A percentile compares a stretch with the other conserved stretches of the same genome.
These are phyloP conservation scores for Rubia balearica DNA, from an alignment of 305 asterid genomes.

Conservation along the genomic window DNA sequence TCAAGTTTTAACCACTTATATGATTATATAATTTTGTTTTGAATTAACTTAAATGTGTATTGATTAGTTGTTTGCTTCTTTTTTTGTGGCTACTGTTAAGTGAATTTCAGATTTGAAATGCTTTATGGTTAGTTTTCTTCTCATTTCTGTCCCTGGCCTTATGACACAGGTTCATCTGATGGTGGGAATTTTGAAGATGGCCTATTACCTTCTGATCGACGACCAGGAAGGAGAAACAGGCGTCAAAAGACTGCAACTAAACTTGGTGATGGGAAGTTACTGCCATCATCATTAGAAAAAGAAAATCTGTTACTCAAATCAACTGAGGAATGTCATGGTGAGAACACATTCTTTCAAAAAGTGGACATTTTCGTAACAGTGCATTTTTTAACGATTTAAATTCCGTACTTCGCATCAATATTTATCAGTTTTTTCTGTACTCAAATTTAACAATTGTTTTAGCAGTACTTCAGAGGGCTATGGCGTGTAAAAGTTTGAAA, in stretches of 20 bases:
- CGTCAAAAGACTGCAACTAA: slow-evolving; percentile 44
- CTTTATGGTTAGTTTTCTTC: slow-evolving; percentile 5
- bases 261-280: slow-evolving; percentile 39
- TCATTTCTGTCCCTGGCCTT: slow-evolving; percentile 1
- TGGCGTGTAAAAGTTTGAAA: too few species aligned
- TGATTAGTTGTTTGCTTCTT: neutral
- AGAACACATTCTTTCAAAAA: slow-evolving; percentile 3
- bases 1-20: slow-evolving; percentile 9
- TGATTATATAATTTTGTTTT: neutral
- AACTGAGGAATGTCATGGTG: slow-evolving; percentile 38
- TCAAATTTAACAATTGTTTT: neutral
- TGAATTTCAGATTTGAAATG: neutral
- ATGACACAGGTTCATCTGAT: slow-evolving; percentile 35
- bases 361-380: neutral
- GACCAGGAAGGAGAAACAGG: slow-evolving; percentile 66
- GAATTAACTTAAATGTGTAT: neutral
- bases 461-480: neutral
- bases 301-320: slow-evolving; percentile 39
- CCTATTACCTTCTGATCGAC: slow-evolving; percentile 40
- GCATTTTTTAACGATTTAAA: neutral
- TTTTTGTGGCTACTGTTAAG: neutral
- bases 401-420: neutral
- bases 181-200: slow-evolving; percentile 41
- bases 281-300: slow-evolving; percentile 35
- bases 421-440: neutral